Percentiles rank a stretch among this genome's conserved stretches.
phyloP scores from a whole-genome alignment of 805 yeast genomes.

The Wickerhamiella azymoides region DNA sequence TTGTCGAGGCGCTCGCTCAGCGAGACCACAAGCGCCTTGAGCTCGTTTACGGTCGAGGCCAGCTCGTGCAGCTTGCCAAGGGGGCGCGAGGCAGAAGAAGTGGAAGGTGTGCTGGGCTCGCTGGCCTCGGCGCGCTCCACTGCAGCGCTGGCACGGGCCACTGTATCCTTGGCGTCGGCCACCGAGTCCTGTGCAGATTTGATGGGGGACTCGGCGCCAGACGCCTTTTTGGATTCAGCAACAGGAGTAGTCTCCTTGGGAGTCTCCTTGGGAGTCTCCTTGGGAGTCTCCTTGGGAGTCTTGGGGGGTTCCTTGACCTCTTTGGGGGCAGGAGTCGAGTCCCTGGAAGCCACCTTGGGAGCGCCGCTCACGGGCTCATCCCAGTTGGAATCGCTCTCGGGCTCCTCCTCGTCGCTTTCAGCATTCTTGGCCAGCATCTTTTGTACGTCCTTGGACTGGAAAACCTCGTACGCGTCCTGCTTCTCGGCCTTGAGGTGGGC shows the following conservation, averaged over 20 bases:
- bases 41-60: constrained; percentile 11
- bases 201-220: too few relatives aligned
- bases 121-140: constrained; percentile 6
- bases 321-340: constrained; percentile 13
- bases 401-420: constrained; percentile 9
- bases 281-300: constrained; percentile 10
- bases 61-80: constrained; percentile 12
- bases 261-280: too few relatives aligned
- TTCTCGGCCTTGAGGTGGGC: constrained; percentile 28
- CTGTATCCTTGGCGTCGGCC: constrained; percentile 4
- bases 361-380: constrained; percentile 21
- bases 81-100: not conserved
- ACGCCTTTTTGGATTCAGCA: too few relatives aligned
- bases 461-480: constrained; percentile 35
- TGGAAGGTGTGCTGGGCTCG: not conserved
- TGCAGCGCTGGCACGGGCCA: constrained; percentile 4
- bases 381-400: constrained; percentile 24
- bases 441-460: constrained; percentile 36
- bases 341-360: not conserved
- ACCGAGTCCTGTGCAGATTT: constrained; percentile 6
- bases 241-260: too few relatives aligned
- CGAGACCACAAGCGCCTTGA: constrained; percentile 14
- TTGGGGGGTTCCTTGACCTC: constrained; percentile 7
- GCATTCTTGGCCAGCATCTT: constrained; percentile 36
- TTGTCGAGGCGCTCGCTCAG: constrained; percentile 15